These are phyloP conservation scores for Aristolochia californica DNA, from an alignment of 164 flowering plant genomes.

Conservation along the genomic window DNA sequence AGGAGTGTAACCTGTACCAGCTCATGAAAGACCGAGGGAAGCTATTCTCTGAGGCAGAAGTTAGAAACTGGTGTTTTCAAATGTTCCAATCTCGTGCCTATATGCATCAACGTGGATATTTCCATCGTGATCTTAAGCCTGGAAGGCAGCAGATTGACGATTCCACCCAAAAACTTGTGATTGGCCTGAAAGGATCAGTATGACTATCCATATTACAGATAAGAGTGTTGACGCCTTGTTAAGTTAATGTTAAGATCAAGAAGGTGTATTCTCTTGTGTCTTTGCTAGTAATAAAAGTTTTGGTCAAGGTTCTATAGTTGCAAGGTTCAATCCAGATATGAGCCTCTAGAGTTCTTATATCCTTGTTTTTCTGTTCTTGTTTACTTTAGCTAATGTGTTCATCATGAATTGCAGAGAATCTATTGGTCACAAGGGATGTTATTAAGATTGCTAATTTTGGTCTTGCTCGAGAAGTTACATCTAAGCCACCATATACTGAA, in stretches of 20 bases:
- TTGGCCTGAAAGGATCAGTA: not conserved
- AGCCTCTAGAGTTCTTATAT: not conserved
- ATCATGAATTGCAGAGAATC: conserved; percentile 42
- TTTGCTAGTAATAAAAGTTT: too few relatives aligned
- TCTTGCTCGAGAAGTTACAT: conserved; percentile 80
- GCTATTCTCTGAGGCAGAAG: conserved; percentile 73
- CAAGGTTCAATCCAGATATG: too few relatives aligned
- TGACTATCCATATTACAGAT: too few relatives aligned
- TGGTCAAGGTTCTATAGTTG: too few relatives aligned
- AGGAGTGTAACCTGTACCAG: conserved; percentile 95
- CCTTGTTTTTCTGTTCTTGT: not conserved
- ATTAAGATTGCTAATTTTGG: conserved; percentile 96
- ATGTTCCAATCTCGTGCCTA: conserved; percentile 94
- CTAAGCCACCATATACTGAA: conserved; percentile 82
- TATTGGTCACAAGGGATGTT: conserved; percentile 58
- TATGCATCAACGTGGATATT: conserved; percentile 64
- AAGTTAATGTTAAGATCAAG: too few relatives aligned
- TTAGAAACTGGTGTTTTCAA: conserved; percentile 96
- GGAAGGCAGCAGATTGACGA: conserved; percentile 7
- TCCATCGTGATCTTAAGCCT: conserved; percentile 34
- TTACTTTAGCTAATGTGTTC: not conserved
- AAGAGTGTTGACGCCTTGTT: too few relatives aligned
- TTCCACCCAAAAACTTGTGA: not conserved
- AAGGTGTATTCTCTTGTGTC: too few relatives aligned
- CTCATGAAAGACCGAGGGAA: conserved; percentile 75